phyloP scores from a whole-genome alignment of 257 asterid species.

The Phtheirospermum japonicum region DNA sequence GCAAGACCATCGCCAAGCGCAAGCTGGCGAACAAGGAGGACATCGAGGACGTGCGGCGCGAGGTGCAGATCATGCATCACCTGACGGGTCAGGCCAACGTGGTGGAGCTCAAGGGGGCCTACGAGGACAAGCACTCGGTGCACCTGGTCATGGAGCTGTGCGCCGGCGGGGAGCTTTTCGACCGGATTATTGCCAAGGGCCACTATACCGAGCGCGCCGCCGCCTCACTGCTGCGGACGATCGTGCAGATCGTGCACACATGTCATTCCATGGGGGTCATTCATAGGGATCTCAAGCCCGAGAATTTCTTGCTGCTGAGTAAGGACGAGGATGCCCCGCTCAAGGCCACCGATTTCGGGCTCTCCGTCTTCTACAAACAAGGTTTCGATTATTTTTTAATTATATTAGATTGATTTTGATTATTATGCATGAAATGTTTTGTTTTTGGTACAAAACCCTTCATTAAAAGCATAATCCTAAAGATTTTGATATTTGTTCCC shows the following conservation, averaged over 20 bases:
- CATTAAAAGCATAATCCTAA: background rate
- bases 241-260: constrained; percentile 84
- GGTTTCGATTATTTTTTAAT: constrained; percentile 34
- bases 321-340: constrained; percentile 81
- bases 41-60: constrained; percentile 78
- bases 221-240: constrained; percentile 72
- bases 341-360: constrained; percentile 89
- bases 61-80: constrained; percentile 95
- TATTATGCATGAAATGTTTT: background rate
- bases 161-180: constrained; percentile 95
- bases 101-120: constrained; percentile 81
- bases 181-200: constrained; percentile 80
- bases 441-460: background rate
- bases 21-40: constrained; percentile 81
- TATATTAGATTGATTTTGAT: background rate
- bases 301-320: constrained; percentile 71
- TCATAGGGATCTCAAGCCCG: constrained; percentile 93
- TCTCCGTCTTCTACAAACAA: constrained; percentile 77
- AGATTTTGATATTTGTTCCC: background rate
- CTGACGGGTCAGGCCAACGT: constrained; percentile 73
- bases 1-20: constrained; percentile 88
- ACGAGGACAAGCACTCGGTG: constrained; percentile 84
- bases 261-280: constrained; percentile 92
- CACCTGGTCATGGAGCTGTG: constrained; percentile 89
- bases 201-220: constrained; percentile 88